These are phyloP conservation scores for Actinomortierella wolfii DNA, from an alignment of 371 early-diverging fungal species.

Conservation along the genomic window DNA sequence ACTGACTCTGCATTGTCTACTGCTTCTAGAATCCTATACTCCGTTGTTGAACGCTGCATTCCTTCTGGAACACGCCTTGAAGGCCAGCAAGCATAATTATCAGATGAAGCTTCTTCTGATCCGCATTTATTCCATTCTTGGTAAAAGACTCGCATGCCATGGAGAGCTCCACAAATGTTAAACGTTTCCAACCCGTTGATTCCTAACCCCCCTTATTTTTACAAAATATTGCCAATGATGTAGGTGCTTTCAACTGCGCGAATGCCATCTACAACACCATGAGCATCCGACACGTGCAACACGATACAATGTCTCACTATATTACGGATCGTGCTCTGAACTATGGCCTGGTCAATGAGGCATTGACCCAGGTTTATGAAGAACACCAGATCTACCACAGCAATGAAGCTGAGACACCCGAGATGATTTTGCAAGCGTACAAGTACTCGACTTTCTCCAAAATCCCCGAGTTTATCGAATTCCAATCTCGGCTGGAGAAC, in stretches of 20 bases:
- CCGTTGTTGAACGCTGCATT: slow-evolving; percentile 58
- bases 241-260: slow-evolving; percentile 71
- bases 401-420: slow-evolving; percentile 82
- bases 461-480: slow-evolving; percentile 87
- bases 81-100: slow-evolving; percentile 77
- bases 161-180: too few species aligned
- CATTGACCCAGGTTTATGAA: slow-evolving; percentile 24
- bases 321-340: slow-evolving; percentile 27
- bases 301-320: slow-evolving; percentile 73
- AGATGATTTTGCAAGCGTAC: slow-evolving; percentile 86
- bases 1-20: background rate
- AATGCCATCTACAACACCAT: slow-evolving; percentile 70
- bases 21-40: slow-evolving; percentile 30
- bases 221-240: background rate
- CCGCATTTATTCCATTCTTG: slow-evolving; percentile 74
- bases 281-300: slow-evolving; percentile 89
- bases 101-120: slow-evolving; percentile 83
- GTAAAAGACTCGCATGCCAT: slow-evolving; percentile 36
- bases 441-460: slow-evolving; percentile 87
- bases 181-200: background rate
- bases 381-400: slow-evolving; percentile 79
- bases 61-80: slow-evolving; percentile 78
- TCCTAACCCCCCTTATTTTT: slow-evolving; percentile 2
- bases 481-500: slow-evolving; percentile 69
- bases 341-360: slow-evolving; percentile 28